Conservation (phyloP, 768 basidiomycete species). For the Auricularia heimuer region DNA sequence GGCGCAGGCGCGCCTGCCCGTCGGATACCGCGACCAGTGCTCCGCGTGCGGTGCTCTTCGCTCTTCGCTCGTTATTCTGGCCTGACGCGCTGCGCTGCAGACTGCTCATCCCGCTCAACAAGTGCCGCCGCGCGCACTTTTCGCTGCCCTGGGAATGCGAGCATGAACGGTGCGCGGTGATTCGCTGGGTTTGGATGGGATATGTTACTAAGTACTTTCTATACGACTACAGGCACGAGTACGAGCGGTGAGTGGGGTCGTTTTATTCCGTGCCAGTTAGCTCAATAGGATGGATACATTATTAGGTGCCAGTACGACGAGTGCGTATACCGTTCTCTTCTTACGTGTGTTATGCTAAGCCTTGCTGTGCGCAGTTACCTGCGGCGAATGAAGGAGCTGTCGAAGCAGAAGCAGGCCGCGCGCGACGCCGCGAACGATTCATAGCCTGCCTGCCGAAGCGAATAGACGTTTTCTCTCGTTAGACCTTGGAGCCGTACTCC, state of each 20-base stretch:
- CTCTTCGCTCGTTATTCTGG: background rate
- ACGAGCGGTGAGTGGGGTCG: constrained; percentile 28
- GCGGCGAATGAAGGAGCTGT: constrained; percentile 77
- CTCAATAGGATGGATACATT: background rate
- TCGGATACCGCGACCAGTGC: constrained; percentile 84
- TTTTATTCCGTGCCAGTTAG: background rate
- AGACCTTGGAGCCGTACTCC: constrained; percentile 6
- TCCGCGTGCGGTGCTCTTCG: constrained; percentile 59
- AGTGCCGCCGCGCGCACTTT: constrained; percentile 65
- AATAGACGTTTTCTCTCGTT: background rate
- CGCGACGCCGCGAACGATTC: background rate
- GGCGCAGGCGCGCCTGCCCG: constrained; percentile 61
- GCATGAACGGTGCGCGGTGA: constrained; percentile 50
- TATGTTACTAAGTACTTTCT: no score
- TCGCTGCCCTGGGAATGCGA: constrained; percentile 94
- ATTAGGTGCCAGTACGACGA: constrained; percentile 89
- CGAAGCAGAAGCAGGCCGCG: constrained; percentile 48
- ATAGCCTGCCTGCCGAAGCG: background rate
- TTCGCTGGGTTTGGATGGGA: no score
- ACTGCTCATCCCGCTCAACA: constrained; percentile 77
- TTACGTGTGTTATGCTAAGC: constrained; percentile 1
- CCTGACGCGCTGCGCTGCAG: constrained; percentile 29
- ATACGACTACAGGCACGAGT: constrained; percentile 21
- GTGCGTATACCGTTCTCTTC: constrained; percentile 37
- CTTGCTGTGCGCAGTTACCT: constrained; percentile 47